Conservation (phyloP, 2,329 filamentous ascomycete species). For the Stemphylium vesicarium region DNA sequence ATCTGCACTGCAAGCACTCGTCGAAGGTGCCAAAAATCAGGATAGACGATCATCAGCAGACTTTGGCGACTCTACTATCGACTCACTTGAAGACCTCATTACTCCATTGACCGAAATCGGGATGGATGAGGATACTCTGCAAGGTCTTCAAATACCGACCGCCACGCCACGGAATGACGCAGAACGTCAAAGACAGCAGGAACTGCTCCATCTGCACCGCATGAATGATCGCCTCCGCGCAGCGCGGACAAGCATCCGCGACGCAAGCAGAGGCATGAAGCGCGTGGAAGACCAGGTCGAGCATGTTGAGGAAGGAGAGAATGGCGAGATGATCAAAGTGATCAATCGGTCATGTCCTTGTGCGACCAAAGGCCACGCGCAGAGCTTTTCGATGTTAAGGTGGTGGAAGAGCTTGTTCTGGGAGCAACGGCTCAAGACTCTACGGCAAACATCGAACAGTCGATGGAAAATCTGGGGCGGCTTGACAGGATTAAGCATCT, state of each 20-base stretch:
- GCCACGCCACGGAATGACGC: conserved; percentile 46
- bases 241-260: conserved; percentile 52
- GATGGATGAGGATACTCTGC: conserved; percentile 45
- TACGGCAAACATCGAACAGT: conserved; percentile 15
- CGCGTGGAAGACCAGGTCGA: conserved; percentile 52
- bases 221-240: conserved; percentile 52
- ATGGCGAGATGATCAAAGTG: conserved; percentile 18
- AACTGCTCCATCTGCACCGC: conserved; percentile 49
- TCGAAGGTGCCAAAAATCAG: conserved; percentile 46
- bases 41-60: conserved; percentile 28
- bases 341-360: conserved; percentile 30
- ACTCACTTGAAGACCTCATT: conserved; percentile 56
- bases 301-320: conserved; percentile 28
- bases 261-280: conserved; percentile 52
- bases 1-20: conserved; percentile 50
- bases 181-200: conserved; percentile 52
- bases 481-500: conserved; percentile 50
- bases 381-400: conserved; percentile 26
- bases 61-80: conserved; percentile 56
- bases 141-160: conserved; percentile 37
- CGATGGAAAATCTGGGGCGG: conserved; percentile 31
- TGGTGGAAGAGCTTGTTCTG: conserved; percentile 38
- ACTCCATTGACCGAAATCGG: conserved; percentile 30
- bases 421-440: conserved; percentile 27
- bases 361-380: conserved; percentile 10